These are phyloP conservation scores for Helichrysum umbraculigerum DNA, from an alignment of 129 eudicot genomes.

Conservation along the genomic window DNA sequence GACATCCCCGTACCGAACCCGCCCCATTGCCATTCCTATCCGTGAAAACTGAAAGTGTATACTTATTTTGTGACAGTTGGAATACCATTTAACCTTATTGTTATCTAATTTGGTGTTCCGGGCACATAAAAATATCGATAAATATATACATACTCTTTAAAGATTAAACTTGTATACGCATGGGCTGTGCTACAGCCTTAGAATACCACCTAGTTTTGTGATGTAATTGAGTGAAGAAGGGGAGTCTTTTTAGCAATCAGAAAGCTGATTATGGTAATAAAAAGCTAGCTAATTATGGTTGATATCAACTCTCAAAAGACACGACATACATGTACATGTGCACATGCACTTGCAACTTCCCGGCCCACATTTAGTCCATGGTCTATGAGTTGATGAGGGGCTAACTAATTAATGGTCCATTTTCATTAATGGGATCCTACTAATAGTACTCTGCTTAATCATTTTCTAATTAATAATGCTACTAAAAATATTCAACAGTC, in stretches of 20 bases:
- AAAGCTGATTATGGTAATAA: conserved; percentile 31
- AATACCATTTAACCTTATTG: too few species aligned
- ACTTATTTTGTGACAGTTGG: too few species aligned
- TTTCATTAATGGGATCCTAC: conserved; percentile 30
- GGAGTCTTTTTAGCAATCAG: conserved; percentile 29
- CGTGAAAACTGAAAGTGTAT: too few species aligned
- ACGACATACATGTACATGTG: conserved; percentile 21
- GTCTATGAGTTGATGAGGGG: conserved; percentile 19
- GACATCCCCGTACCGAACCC: too few species aligned
- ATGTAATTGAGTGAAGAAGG: neutral
- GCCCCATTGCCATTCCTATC: too few species aligned
- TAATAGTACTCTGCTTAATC: conserved; percentile 19
- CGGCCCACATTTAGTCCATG: conserved; percentile 36
- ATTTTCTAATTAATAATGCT: neutral
- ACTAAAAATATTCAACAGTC: too few species aligned
- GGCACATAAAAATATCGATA: too few species aligned
- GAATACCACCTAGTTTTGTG: too few species aligned
- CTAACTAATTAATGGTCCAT: conserved; percentile 17
- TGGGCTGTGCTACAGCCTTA: too few species aligned
- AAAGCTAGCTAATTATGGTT: conserved; percentile 31
- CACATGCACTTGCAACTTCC: conserved; percentile 34
- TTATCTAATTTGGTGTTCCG: too few species aligned
- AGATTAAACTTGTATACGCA: too few species aligned
- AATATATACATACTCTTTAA: too few species aligned
- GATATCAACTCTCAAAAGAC: conserved; percentile 33